Evolutionary conservation across 176 grass and related monocot genomes (phyloP).

Genomic region (Metroxylon sagu): DNA sequence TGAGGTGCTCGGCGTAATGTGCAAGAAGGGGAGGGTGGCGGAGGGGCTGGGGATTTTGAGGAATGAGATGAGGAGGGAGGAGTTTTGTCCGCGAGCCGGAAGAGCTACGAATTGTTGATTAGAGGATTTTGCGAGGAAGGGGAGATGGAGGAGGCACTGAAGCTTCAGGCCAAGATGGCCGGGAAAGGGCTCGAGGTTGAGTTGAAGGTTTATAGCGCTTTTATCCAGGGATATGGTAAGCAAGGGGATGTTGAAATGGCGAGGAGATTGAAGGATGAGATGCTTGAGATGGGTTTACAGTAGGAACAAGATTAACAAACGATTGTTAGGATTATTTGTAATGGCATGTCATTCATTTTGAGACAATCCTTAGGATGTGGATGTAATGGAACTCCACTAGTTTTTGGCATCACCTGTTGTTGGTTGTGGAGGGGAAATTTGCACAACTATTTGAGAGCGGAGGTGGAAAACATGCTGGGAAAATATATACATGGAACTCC

Average conservation of each 20-base stretch:
- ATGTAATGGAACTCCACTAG: no score
- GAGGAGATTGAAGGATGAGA: conserved; percentile 46
- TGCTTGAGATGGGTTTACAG: conserved; percentile 12
- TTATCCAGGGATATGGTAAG: conserved; percentile 33
- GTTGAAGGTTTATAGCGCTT: conserved; percentile 30
- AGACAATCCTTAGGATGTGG: no score
- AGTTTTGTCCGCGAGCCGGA: conserved; percentile 27
- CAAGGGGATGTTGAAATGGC: conserved; percentile 29
- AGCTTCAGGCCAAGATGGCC: conserved; percentile 59
- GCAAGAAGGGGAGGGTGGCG: conserved; percentile 26
- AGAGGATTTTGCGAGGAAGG: conserved; percentile 37
- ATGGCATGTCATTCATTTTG: no score
- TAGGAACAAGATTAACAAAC: no score
- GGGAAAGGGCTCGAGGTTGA: conserved; percentile 44
- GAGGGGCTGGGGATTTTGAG: conserved; percentile 42
- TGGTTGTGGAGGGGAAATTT: no score
- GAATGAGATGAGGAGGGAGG: conserved; percentile 51
- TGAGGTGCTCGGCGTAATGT: conserved; percentile 37
- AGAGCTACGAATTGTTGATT: conserved; percentile 35
- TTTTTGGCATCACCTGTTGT: no score
- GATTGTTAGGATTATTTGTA: no score
- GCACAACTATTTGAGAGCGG: no score
- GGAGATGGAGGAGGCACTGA: conserved; percentile 44
- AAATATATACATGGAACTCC: no score
- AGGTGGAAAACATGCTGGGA: no score